Percentiles rank a stretch among this genome's conserved stretches.
These are phyloP conservation scores for Cucumis hystrix DNA, from an alignment of 306 rosid species.

Conservation along the genomic window DNA sequence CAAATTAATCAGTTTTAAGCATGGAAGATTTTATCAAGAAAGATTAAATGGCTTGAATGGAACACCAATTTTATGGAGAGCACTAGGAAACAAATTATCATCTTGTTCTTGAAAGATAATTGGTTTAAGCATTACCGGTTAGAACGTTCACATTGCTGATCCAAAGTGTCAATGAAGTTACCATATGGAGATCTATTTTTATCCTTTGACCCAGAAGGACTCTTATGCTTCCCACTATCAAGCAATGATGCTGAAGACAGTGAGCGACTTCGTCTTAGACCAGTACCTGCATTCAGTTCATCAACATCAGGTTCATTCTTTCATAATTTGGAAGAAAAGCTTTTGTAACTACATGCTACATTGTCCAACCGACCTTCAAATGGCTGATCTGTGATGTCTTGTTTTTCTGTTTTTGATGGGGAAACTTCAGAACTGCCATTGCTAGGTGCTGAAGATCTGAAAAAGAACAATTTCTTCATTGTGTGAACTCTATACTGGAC, in stretches of 20 bases:
- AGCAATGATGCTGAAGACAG: slow-evolving; percentile 56
- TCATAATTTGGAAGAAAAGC: slow-evolving; percentile 41
- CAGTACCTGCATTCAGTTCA: slow-evolving; percentile 32
- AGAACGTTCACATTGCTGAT: slow-evolving; percentile 39
- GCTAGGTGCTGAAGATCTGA: slow-evolving; percentile 58
- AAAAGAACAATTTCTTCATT: slow-evolving; percentile 84
- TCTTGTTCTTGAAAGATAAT: slow-evolving; percentile 4
- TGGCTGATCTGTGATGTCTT: slow-evolving; percentile 29
- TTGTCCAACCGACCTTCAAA: slow-evolving; percentile 30
- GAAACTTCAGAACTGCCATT: slow-evolving; percentile 39
- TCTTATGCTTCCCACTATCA: slow-evolving; percentile 24
- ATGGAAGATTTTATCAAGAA: neutral
- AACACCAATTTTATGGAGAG: neutral
- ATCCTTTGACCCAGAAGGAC: slow-evolving; percentile 28
- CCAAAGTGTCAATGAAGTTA: slow-evolving; percentile 27
- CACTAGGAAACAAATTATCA: neutral
- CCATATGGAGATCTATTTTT: slow-evolving; percentile 59
- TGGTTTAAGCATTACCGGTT: slow-evolving; percentile 38
- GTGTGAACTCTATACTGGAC: slow-evolving; percentile 13
- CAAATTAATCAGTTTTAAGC: slow-evolving; percentile 4
- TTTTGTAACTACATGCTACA: slow-evolving; percentile 25
- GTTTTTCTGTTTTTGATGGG: slow-evolving; percentile 37
- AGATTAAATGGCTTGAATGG: neutral
- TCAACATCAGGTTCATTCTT: slow-evolving; percentile 32
- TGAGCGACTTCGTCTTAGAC: slow-evolving; percentile 79